These are phyloP conservation scores for Suillus lakei DNA, from an alignment of 768 basidiomycete species.

Conservation along the genomic window DNA sequence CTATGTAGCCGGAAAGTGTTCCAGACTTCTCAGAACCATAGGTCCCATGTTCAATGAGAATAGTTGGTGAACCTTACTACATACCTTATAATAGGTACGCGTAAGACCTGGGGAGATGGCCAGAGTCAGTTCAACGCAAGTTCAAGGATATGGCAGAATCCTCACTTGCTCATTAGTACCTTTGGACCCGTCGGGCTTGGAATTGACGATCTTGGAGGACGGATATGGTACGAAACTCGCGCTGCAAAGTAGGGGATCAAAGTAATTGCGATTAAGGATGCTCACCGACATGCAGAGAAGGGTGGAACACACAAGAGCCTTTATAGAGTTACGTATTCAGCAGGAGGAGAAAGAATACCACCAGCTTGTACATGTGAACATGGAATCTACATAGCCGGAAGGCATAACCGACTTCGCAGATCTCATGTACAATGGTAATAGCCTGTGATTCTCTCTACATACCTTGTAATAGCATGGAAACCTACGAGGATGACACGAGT, in stretches of 20 bases:
- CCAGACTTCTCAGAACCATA: neutral
- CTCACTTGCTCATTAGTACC: neutral
- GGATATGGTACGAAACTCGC: neutral
- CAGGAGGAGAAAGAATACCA: neutral
- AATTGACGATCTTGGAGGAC: neutral
- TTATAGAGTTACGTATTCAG: neutral
- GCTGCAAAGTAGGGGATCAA: neutral
- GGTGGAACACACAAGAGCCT: neutral
- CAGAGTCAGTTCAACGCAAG: neutral
- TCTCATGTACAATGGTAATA: no score
- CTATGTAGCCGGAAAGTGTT: neutral
- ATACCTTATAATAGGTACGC: neutral
- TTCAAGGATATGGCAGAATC: neutral
- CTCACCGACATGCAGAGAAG: neutral
- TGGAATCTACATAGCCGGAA: no score
- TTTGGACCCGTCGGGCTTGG: neutral
- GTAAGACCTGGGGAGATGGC: neutral
- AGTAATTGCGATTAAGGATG: neutral
- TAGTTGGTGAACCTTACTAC: neutral
- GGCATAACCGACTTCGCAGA: no score
- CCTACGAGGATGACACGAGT: neutral
- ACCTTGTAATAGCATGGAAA: neutral
- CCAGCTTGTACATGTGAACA: neutral
- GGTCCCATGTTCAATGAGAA: neutral
- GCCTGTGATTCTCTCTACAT: no score